phyloP scores from a whole-genome alignment of 495 filamentous ascomycete genomes.

The Apodospora peruviana region DNA sequence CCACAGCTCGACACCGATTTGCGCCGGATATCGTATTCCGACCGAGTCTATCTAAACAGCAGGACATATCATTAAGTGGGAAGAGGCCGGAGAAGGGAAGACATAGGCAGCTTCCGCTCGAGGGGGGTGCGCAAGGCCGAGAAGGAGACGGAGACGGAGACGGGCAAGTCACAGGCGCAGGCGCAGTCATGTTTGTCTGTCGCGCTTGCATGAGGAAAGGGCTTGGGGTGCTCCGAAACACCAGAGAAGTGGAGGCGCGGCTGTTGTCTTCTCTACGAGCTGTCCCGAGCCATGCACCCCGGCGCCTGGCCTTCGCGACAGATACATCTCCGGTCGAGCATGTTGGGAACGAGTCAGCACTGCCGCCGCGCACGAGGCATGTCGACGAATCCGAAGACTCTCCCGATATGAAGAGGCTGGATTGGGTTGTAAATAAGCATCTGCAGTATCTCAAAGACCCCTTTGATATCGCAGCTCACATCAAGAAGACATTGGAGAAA shows the following conservation, averaged over 20 bases:
- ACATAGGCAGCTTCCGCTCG: too few species aligned
- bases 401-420: conserved; percentile 10
- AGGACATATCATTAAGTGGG: too few species aligned
- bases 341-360: neutral
- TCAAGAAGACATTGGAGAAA: conserved; percentile 47
- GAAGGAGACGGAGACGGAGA: too few species aligned
- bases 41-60: too few species aligned
- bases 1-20: too few species aligned
- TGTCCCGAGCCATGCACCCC: neutral
- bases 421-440: conserved; percentile 43
- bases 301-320: neutral
- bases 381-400: neutral
- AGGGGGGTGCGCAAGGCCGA: neutral
- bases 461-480: conserved; percentile 56
- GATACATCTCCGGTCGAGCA: neutral
- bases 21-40: too few species aligned
- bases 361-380: neutral
- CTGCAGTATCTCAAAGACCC: conserved; percentile 63
- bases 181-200: conserved; percentile 43
- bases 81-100: too few species aligned
- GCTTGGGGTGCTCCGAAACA: neutral
- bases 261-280: neutral
- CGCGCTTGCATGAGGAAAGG: conserved; percentile 29
- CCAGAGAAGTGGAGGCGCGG: neutral
- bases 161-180: too few species aligned